Evolutionary conservation across 1,139 yeast species (phyloP).

Genomic region (Scheffersomyces titani): DNA sequence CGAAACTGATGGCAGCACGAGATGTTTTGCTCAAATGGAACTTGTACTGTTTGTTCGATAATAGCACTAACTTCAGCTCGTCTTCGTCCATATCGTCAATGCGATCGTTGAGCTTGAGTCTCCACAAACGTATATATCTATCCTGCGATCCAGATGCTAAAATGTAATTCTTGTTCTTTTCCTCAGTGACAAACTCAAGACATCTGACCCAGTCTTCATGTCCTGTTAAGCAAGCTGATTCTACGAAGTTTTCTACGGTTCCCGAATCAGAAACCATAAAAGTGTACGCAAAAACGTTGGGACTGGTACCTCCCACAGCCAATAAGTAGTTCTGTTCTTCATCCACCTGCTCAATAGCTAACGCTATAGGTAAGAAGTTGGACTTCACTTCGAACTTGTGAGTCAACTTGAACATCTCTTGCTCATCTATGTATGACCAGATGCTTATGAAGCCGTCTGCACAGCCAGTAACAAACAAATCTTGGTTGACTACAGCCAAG

Average conservation of each 20-base stretch:
- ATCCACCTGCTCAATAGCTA: constrained; percentile 52
- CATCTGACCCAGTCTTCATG: constrained; percentile 95
- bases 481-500: constrained; percentile 34
- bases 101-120: constrained; percentile 56
- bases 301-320: constrained; percentile 83
- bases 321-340: constrained; percentile 46
- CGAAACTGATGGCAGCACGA: constrained; percentile 68
- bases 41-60: constrained; percentile 67
- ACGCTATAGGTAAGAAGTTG: constrained; percentile 66
- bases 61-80: constrained; percentile 49
- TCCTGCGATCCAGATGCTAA: constrained; percentile 91
- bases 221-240: constrained; percentile 65
- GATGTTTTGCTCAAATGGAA: constrained; percentile 39
- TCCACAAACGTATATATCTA: constrained; percentile 86
- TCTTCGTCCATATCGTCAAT: constrained; percentile 64
- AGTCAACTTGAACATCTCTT: constrained; percentile 22
- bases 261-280: constrained; percentile 22
- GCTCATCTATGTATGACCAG: constrained; percentile 38
- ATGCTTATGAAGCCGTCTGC: constrained; percentile 61
- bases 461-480: constrained; percentile 59
- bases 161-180: constrained; percentile 50
- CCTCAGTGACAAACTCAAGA: constrained; percentile 57
- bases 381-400: constrained; percentile 40
- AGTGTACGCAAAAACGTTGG: constrained; percentile 57
- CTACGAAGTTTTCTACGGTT: constrained; percentile 22